Evolutionary conservation across 257 asterid species (phyloP).

Genomic region (Solanum sitiens): DNA sequence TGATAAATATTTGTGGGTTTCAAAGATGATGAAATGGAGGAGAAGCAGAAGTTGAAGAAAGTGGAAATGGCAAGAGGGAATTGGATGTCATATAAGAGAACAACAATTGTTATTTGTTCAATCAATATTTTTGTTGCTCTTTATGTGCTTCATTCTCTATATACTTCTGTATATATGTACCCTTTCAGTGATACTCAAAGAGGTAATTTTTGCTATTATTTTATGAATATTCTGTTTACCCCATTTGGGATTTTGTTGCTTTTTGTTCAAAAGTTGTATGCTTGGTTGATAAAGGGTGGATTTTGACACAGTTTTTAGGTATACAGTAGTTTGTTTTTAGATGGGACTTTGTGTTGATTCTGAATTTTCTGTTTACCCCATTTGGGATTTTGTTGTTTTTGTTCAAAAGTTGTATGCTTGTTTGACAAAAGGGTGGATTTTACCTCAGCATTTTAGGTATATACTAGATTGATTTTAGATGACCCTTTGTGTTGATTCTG

Average conservation of each 20-base stretch:
- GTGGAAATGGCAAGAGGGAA: conserved; percentile 63
- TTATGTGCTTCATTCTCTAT: conserved; percentile 67
- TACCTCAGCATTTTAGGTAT: background rate
- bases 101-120: conserved; percentile 54
- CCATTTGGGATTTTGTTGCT: background rate
- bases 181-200: conserved; percentile 33
- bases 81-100: conserved; percentile 72
- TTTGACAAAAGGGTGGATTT: background rate
- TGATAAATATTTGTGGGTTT: background rate
- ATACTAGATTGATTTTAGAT: conserved; percentile 26
- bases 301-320: background rate
- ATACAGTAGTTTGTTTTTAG: conserved; percentile 24
- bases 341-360: background rate
- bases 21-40: conserved; percentile 37
- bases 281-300: background rate
- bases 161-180: conserved; percentile 56
- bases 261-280: background rate
- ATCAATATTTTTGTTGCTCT: conserved; percentile 69
- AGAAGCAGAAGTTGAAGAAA: conserved; percentile 23
- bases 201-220: conserved; percentile 18
- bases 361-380: conserved; percentile 1
- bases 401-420: background rate
- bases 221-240: background rate
- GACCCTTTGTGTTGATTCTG: background rate
- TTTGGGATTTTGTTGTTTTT: background rate